A percentile compares a stretch with the other conserved stretches of the same genome.
Conservation (phyloP, 352 stramenopile species). For the Pythium apleroticum region DNA sequence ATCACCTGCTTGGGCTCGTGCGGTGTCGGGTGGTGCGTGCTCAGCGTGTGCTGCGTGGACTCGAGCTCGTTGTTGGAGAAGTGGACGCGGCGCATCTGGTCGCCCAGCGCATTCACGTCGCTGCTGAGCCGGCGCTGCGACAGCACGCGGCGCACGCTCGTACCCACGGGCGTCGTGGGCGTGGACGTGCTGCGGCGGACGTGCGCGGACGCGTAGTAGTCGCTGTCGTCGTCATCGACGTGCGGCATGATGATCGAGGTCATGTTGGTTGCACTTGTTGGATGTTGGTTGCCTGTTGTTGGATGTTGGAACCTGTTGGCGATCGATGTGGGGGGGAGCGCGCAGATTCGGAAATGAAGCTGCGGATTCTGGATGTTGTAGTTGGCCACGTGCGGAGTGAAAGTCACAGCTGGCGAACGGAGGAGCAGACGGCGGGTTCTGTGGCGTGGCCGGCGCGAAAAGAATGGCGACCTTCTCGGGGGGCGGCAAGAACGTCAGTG, state of each 20-base stretch:
- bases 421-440: conserved; percentile 10
- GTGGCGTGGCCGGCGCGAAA: conserved; percentile 2
- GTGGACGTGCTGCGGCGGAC: conserved; percentile 3
- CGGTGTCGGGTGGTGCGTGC: conserved; percentile 28
- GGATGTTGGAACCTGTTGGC: neutral
- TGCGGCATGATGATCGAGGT: conserved; percentile 20
- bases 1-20: conserved; percentile 23
- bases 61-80: conserved; percentile 40
- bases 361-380: conserved; percentile 1
- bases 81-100: conserved; percentile 38
- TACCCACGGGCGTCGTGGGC: conserved; percentile 9
- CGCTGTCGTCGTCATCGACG: conserved; percentile 18
- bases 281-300: neutral
- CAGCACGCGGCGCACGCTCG: neutral
- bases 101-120: conserved; percentile 15
- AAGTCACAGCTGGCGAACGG: neutral
- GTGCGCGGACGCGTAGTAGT: conserved; percentile 1
- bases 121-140: conserved; percentile 16
- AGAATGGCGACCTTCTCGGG: conserved; percentile 3
- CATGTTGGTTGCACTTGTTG: neutral
- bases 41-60: conserved; percentile 17
- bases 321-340: neutral
- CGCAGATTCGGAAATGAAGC: conserved; percentile 4
- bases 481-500: neutral
- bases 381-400: neutral